Conservation (phyloP, 2,329 filamentous ascomycete genomes). For the Venturia pyrina region DNA sequence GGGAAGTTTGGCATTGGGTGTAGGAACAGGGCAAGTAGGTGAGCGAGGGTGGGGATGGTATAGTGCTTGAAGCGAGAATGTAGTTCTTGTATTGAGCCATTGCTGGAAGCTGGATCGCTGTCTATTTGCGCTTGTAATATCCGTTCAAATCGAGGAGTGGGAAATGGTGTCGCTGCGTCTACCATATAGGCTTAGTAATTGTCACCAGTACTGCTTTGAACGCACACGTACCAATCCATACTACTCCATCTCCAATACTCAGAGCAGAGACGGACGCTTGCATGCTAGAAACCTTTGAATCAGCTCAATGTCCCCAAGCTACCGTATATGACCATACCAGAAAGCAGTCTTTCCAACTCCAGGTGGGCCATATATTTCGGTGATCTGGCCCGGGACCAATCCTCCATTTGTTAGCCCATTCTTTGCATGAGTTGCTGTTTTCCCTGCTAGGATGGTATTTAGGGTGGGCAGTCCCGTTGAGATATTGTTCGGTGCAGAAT, state of each 20-base stretch:
- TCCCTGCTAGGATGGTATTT: slow-evolving; percentile 30
- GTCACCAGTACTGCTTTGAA: slow-evolving; percentile 3
- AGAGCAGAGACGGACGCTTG: slow-evolving; percentile 59
- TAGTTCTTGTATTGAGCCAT: slow-evolving; percentile 17
- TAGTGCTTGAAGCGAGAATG: slow-evolving; percentile 52
- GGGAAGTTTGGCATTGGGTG: slow-evolving; percentile 56
- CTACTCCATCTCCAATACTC: slow-evolving; percentile 49
- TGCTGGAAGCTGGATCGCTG: slow-evolving; percentile 1
- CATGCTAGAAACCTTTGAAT: slow-evolving; percentile 42
- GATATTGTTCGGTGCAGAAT: slow-evolving; percentile 37
- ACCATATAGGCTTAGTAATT: slow-evolving; percentile 4
- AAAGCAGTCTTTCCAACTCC: slow-evolving; percentile 78
- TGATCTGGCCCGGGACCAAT: slow-evolving; percentile 64
- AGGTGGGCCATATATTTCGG: slow-evolving; percentile 80
- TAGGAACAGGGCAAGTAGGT: slow-evolving; percentile 62
- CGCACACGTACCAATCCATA: slow-evolving; percentile 67
- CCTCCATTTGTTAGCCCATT: slow-evolving; percentile 38
- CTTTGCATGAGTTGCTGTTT: slow-evolving; percentile 16
- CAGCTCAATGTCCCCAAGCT: slow-evolving; percentile 8
- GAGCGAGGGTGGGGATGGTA: slow-evolving; percentile 46
- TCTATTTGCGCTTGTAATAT: slow-evolving; percentile 27
- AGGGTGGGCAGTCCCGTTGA: slow-evolving; percentile 39
- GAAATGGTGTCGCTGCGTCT: slow-evolving; percentile 42
- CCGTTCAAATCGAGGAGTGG: slow-evolving; percentile 36
- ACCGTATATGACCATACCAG: slow-evolving; percentile 45